phyloP scores from a whole-genome alignment of 1,284 basidiomycete species.

The Cryptococcus jaspeensis region DNA sequence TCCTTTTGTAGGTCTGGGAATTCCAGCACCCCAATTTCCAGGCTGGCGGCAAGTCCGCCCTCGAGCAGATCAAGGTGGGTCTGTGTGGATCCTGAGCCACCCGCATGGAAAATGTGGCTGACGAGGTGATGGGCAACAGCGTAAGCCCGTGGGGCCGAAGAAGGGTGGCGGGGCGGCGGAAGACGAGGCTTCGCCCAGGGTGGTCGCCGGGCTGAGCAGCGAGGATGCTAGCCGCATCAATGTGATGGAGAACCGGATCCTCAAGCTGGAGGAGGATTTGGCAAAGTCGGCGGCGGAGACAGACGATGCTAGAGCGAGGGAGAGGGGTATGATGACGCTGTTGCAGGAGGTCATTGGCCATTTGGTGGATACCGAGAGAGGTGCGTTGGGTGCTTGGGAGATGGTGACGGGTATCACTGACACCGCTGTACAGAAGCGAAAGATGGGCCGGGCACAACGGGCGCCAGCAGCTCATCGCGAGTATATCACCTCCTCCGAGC shows the following conservation, averaged over 20 bases:
- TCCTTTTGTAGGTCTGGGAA: slow-evolving; percentile 72
- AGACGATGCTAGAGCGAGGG: slow-evolving; percentile 28
- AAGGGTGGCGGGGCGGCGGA: slow-evolving; percentile 59
- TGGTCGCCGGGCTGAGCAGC: slow-evolving; percentile 19
- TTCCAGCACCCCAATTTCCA: slow-evolving; percentile 95
- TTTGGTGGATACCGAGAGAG: slow-evolving; percentile 31
- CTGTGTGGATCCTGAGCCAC: background rate
- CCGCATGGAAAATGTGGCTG: background rate
- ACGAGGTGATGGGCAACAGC: slow-evolving; percentile 36
- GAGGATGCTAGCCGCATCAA: slow-evolving; percentile 37
- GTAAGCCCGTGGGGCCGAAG: slow-evolving; percentile 68
- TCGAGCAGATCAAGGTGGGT: slow-evolving; percentile 81
- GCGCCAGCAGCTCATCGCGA: slow-evolving; percentile 20
- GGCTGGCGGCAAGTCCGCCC: slow-evolving; percentile 74
- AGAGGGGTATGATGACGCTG: slow-evolving; percentile 30
- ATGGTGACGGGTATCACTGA: background rate
- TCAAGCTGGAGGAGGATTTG: slow-evolving; percentile 36
- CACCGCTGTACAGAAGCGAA: slow-evolving; percentile 6
- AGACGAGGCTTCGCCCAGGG: slow-evolving; percentile 37
- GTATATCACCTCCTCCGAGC: slow-evolving; percentile 25
- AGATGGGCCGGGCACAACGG: slow-evolving; percentile 11
- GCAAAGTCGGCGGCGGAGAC: slow-evolving; percentile 33
- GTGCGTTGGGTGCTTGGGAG: slow-evolving; percentile 22
- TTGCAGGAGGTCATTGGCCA: slow-evolving; percentile 41
- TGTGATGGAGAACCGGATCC: slow-evolving; percentile 39